Conservation (phyloP, 192 early-diverging fungal genomes). For the Coemansia sp. region DNA sequence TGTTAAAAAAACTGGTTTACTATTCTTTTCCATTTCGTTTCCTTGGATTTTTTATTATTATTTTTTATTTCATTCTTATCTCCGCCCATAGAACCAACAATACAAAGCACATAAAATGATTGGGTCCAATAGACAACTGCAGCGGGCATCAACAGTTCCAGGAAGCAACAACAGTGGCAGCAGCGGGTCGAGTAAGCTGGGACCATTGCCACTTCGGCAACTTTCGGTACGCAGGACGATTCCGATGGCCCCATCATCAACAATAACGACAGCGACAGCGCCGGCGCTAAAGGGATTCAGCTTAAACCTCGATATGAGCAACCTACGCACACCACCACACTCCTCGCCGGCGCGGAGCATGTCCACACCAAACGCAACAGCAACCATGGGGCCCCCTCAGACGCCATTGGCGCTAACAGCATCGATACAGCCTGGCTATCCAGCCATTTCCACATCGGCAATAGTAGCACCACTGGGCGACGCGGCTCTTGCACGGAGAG, state of each 20-base stretch:
- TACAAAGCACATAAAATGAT: constrained; percentile 3
- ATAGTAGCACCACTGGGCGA: constrained; percentile 1
- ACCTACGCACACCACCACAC: constrained; percentile 4
- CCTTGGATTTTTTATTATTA: not conserved
- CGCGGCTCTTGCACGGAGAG: constrained; percentile 22
- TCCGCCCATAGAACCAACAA: constrained; percentile 2
- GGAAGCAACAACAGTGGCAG: not conserved
- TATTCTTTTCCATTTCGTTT: not conserved
- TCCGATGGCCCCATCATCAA: not conserved
- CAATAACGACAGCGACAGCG: constrained; percentile 5
- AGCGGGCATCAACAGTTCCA: constrained; percentile 23
- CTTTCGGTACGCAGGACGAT: constrained; percentile 16
- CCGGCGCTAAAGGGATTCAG: constrained; percentile 1
- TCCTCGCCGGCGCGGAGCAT: constrained; percentile 1
- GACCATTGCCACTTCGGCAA: constrained; percentile 11
- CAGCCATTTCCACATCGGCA: not conserved
- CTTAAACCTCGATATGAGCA: constrained; percentile 14
- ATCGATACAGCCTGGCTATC: not conserved
- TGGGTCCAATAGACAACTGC: constrained; percentile 8
- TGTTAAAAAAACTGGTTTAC: not conserved
- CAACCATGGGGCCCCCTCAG: not conserved
- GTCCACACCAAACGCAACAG: no score
- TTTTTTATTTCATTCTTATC: not conserved
- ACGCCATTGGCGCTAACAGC: not conserved
- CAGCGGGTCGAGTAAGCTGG: not conserved